Evolutionary conservation across 2,329 filamentous ascomycete genomes (phyloP), one percentile per base, ranked within the genome.

Genomic region (Aspergillus novofumigatus): DNA sequence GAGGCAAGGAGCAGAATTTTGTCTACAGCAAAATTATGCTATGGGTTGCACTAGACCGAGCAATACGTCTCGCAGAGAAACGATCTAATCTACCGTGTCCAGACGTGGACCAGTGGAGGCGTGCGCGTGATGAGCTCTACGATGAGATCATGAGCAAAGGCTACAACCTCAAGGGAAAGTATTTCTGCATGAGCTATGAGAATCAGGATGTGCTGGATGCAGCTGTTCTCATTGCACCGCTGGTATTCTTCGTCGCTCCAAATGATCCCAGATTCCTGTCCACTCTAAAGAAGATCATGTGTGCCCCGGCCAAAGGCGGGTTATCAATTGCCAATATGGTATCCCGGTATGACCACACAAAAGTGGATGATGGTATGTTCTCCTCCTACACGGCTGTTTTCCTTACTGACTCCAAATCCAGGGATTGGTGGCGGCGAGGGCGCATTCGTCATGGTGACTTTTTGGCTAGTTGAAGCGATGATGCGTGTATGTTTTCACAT

Each of bases 1-100:
- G 89, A 42, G 89, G 89, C 61, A 77, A 86, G 66, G 88, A 88
- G 68, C 88, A 91, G 71, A 84, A 91, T 67, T 92, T 91, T 63
- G 84, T 87, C 14, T 92, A 92, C 73, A 90, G 86, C n/a, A 90
- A 92, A 68, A 81, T 92, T 61, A 90, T 92, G 86, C 80, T 92
- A 23, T 92, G 89, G 89, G 89, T 92, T 3, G 88, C 89, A n/a
- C 85, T 92, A 60, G 89, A 92, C 69, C 85, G 89, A 4, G 89
- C 86, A 9, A 75, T 92, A 10, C 87, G 89, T 1, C 81, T 92
- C 0, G 80, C 87, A 3, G 88, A 92, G 20, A 92, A 91, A 73
- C 79, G 90, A 54, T 58, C 71, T 8, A 88, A 86, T 64, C 82
- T 92, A 23, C 89, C 89, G 0, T 92, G 89, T 60, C 89, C 88